Evolutionary conservation across 176 grass and related monocot genomes (phyloP).

Genomic region (Themeda triandra): DNA sequence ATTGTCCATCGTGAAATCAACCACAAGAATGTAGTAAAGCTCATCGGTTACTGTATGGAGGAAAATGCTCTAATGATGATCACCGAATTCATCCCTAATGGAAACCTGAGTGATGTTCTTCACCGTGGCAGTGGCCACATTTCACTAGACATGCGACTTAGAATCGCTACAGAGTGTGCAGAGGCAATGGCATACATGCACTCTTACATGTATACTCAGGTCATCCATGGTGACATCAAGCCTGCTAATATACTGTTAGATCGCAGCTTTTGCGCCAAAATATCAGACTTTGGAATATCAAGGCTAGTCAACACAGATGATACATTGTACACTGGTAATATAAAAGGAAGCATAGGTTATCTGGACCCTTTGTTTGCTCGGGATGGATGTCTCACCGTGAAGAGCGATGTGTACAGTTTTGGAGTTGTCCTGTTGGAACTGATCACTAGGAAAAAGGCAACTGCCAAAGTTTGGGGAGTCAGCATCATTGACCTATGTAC

Average conservation of each 20-base stretch:
- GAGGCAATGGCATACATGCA: slow-evolving; percentile 10
- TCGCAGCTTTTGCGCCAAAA: background rate
- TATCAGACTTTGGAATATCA: background rate
- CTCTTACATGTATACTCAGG: background rate
- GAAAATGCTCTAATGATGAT: background rate
- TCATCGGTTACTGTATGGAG: background rate
- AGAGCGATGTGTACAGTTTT: background rate
- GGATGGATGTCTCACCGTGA: background rate
- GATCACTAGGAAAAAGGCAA: background rate
- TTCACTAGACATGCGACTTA: background rate
- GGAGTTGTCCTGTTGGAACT: background rate
- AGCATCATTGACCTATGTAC: background rate
- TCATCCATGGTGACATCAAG: slow-evolving; percentile 8
- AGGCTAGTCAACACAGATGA: background rate
- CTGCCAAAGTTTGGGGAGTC: background rate
- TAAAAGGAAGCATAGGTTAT: slow-evolving; percentile 1
- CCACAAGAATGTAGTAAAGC: background rate
- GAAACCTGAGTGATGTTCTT: background rate
- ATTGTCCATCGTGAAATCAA: background rate
- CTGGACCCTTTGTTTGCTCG: background rate
- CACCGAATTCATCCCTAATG: background rate
- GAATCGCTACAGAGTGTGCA: background rate
- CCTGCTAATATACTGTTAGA: slow-evolving; percentile 2
- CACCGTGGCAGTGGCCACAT: background rate
- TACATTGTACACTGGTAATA: background rate